Evolutionary conservation across 495 filamentous ascomycete species (phyloP).

Genomic region (Podospora conica): DNA sequence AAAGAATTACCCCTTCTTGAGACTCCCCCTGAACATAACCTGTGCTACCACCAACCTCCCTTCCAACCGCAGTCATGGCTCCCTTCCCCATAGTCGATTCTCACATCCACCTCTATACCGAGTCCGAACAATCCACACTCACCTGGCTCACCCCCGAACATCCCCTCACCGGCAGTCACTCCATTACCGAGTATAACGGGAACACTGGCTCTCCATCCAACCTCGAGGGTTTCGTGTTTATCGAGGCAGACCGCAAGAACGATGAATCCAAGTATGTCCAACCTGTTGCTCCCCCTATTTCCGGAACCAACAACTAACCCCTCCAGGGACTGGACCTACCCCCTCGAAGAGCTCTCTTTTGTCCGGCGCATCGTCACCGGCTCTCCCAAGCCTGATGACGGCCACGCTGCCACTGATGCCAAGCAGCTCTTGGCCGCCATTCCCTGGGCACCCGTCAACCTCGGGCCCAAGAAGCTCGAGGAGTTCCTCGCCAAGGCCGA

Average conservation of each 20-base stretch:
- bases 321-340: constrained; percentile 36
- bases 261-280: constrained; percentile 34
- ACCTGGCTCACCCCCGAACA: constrained; percentile 55
- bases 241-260: constrained; percentile 73
- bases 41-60: neutral
- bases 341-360: constrained; percentile 66
- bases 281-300: neutral
- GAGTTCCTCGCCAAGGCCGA: constrained; percentile 47
- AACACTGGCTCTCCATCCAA: constrained; percentile 28
- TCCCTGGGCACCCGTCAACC: constrained; percentile 73
- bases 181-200: constrained; percentile 51
- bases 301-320: neutral
- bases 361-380: constrained; percentile 58
- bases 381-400: constrained; percentile 51
- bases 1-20: neutral
- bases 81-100: constrained; percentile 61
- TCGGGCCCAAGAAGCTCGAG: constrained; percentile 46
- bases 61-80: constrained; percentile 1
- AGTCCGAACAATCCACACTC: constrained; percentile 54
- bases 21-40: neutral
- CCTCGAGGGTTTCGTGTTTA: constrained; percentile 65
- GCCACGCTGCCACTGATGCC: constrained; percentile 46
- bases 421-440: constrained; percentile 59
- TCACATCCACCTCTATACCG: constrained; percentile 80
- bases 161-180: constrained; percentile 55